Percentiles rank a stretch among this genome's conserved stretches.
Conservation (phyloP, 352 stramenopile species). For the Pythium monospermum region DNA sequence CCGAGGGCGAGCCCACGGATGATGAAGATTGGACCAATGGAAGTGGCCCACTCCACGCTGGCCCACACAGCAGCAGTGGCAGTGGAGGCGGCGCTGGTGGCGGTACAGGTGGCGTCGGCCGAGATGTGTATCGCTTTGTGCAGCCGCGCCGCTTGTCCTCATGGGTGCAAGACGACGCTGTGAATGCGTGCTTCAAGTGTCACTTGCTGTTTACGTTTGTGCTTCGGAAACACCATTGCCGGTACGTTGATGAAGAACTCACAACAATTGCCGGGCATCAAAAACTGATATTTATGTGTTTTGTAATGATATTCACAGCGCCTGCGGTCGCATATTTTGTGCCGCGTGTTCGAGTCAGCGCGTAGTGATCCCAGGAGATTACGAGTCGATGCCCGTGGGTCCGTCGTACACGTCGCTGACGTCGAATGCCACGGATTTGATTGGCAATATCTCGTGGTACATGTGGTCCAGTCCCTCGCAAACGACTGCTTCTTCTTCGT, state of each 20-base stretch:
- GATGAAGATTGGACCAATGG: slow-evolving; percentile 62
- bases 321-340: slow-evolving; percentile 81
- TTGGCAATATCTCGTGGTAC: slow-evolving; percentile 82
- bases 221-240: slow-evolving; percentile 79
- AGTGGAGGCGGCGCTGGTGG: slow-evolving; percentile 41
- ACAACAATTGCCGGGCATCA: background rate
- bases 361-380: slow-evolving; percentile 76
- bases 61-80: slow-evolving; percentile 16
- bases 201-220: slow-evolving; percentile 76
- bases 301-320: slow-evolving; percentile 25
- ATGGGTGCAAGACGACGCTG: slow-evolving; percentile 82
- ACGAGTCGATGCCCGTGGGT: slow-evolving; percentile 66
- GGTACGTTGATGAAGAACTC: slow-evolving; percentile 20
- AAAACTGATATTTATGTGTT: slow-evolving; percentile 1
- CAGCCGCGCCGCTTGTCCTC: slow-evolving; percentile 71
- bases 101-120: slow-evolving; percentile 32
- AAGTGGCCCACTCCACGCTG: slow-evolving; percentile 35
- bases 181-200: slow-evolving; percentile 85
- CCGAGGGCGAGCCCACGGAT: slow-evolving; percentile 27
- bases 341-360: slow-evolving; percentile 73
- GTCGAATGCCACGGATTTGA: slow-evolving; percentile 69
- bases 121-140: slow-evolving; percentile 83
- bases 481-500: background rate
- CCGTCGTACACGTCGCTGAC: slow-evolving; percentile 57
- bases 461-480: slow-evolving; percentile 43